Conservation (phyloP, 163 green algal genomes). For the Coccomyxa subellipsoidea region DNA sequence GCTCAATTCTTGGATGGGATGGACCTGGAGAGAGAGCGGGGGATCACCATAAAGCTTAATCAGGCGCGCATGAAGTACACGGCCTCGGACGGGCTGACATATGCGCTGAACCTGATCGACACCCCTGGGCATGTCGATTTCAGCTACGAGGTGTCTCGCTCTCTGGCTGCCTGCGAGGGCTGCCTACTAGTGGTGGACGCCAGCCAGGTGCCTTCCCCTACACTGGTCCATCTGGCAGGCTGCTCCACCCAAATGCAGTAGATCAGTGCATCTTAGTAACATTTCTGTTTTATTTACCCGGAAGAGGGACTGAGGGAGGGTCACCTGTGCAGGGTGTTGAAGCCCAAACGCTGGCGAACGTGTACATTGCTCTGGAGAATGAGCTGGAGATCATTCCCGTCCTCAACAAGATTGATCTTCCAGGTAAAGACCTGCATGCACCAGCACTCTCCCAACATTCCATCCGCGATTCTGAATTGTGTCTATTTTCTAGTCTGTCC, state of each 20-base stretch:
- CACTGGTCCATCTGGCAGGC: not conserved
- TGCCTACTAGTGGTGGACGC: slow-evolving; percentile 95
- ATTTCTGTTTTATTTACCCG: not conserved
- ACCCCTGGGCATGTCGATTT: slow-evolving; percentile 96
- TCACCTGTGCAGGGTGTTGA: slow-evolving; percentile 75
- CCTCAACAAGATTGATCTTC: slow-evolving; percentile 99
- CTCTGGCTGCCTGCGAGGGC: slow-evolving; percentile 89
- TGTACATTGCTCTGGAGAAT: slow-evolving; percentile 95
- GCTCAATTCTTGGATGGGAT: slow-evolving; percentile 88
- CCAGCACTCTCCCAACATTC: not conserved
- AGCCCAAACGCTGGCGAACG: slow-evolving; percentile 96
- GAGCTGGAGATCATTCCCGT: slow-evolving; percentile 93
- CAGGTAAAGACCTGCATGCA: slow-evolving; percentile 44
- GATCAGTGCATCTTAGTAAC: too few relatives aligned
- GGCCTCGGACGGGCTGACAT: slow-evolving; percentile 43
- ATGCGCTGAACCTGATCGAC: slow-evolving; percentile 94
- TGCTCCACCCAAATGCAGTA: too few relatives aligned
- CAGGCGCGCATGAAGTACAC: slow-evolving; percentile 41
- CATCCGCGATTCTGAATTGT: too few relatives aligned
- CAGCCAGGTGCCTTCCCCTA: not conserved
- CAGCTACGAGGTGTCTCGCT: slow-evolving; percentile 86
- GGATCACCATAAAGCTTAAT: slow-evolving; percentile 93
- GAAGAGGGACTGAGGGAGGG: too few relatives aligned
- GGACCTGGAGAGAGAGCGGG: slow-evolving; percentile 83
- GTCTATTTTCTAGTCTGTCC: too few relatives aligned